Evolutionary conservation across 345 rosid genomes (phyloP).

Genomic region (Viola odorata): DNA sequence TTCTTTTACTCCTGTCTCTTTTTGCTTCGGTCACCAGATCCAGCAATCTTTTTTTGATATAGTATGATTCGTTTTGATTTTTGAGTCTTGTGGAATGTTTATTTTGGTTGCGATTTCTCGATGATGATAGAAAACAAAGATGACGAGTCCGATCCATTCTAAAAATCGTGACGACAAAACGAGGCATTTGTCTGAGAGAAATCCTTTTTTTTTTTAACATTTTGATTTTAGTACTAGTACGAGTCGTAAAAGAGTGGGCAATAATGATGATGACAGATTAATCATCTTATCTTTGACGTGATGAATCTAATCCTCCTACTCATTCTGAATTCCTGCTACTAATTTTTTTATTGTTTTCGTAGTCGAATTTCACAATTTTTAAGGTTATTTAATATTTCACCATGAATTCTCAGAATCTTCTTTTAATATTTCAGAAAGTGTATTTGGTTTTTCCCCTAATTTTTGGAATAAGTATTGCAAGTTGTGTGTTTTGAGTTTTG

Average conservation of each 20-base stretch:
- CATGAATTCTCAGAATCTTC: no score
- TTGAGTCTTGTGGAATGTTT: not conserved
- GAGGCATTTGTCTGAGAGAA: constrained; percentile 72
- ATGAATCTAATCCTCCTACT: constrained; percentile 35
- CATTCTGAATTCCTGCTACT: constrained; percentile 30
- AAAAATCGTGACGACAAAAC: constrained; percentile 43
- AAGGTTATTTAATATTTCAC: no score
- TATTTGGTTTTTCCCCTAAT: not conserved
- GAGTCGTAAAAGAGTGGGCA: not conserved
- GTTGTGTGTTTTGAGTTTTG: not conserved
- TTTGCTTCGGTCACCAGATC: not conserved
- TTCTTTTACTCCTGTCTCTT: no score
- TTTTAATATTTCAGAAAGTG: no score
- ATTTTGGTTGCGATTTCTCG: constrained; percentile 12
- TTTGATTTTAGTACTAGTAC: no score
- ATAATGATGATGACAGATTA: constrained; percentile 18
- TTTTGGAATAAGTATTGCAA: not conserved
- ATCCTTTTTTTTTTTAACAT: not conserved
- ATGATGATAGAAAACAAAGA: constrained; percentile 36
- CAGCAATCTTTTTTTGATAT: not conserved
- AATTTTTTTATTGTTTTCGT: not conserved
- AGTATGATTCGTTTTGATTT: not conserved
- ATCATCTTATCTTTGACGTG: constrained; percentile 6
- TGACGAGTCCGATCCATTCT: constrained; percentile 55
- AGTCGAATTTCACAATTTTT: no score